Base-by-base conservation (phyloP, 169 alveolate genomes). In the Cytauxzoon felis region DNA sequence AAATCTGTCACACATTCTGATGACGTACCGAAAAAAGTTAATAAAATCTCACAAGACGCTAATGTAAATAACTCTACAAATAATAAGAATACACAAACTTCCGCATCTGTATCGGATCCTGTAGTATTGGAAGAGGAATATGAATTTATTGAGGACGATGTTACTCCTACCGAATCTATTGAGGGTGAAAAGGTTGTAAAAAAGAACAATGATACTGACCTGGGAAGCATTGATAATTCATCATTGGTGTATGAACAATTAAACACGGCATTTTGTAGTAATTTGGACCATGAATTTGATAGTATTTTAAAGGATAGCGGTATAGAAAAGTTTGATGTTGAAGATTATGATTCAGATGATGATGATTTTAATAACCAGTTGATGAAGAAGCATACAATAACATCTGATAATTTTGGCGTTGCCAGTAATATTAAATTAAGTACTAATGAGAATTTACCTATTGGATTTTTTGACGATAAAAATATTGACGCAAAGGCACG, bases 401-500 rank as follows among this genome's bases (percentile, higher is more conserved):
- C 78, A 16, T 73, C 84, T 18, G 49, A 47, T 2, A 76, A 64
- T 68, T 64, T 66, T 32, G 86, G 81, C 36, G n/a, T n/a, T n/a
- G 57, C 38, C 59, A 5, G 65, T n/a, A 19, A 30, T 9, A 19
- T 57, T 26, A 45, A 51, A 1, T 27, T 65, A 51, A 45, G 73
- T 26, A 43, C 53, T 16, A 65, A 51, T 19, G 81, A 34, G 21
- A 76, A 66, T 36, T 60, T 76, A 2, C 86, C 86, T 5, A 76
- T 56, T 6, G 86, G 86, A 53, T 76, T 76, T 62, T 76, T 76
- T 63, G 86, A 76, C 66, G 59, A 76, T 60, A 58, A 48, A 45
- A 59, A 60, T 30, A 51, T 66, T 6, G 86, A 76, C 38, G 80
- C 81, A 21, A 64, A 76, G 81, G 81, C 53, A 13, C 63, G 86